phyloP scores from a whole-genome alignment of 352 stramenopile species.

The Globisporangium spiculum region DNA sequence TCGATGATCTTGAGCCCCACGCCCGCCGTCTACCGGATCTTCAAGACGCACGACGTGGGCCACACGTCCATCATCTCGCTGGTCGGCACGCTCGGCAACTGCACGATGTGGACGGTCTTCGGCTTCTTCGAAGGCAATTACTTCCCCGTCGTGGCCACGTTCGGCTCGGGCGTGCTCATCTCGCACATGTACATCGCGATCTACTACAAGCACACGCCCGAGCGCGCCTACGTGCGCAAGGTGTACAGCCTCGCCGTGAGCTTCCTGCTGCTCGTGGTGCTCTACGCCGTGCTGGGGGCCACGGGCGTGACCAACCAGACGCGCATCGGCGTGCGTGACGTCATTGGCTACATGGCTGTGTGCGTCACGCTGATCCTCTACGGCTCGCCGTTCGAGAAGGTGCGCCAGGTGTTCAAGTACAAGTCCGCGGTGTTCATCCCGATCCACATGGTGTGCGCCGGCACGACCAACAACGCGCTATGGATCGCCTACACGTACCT shows the following conservation, averaged over 20 bases:
- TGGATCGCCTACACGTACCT: conserved; percentile 52
- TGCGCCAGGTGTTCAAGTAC: conserved; percentile 43
- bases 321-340: conserved; percentile 18
- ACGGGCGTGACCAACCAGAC: conserved; percentile 26
- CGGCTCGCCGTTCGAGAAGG: conserved; percentile 53
- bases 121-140: conserved; percentile 34
- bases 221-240: conserved; percentile 1
- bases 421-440: conserved; percentile 48
- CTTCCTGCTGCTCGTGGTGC: conserved; percentile 6
- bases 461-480: conserved; percentile 52
- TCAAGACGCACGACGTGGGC: conserved; percentile 34
- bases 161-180: conserved; percentile 28
- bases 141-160: conserved; percentile 46
- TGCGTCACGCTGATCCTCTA: conserved; percentile 52
- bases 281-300: conserved; percentile 8
- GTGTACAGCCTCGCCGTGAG: conserved; percentile 9
- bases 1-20: conserved; percentile 50
- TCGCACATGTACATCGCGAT: conserved; percentile 26
- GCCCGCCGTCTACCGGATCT: conserved; percentile 29
- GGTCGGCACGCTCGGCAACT: conserved; percentile 44
- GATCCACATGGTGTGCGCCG: conserved; percentile 51
- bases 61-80: conserved; percentile 53
- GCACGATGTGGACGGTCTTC: conserved; percentile 42
- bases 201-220: conserved; percentile 18
- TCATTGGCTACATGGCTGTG: conserved; percentile 35